phyloP scores from a whole-genome alignment of 495 filamentous ascomycete genomes.

The Hypoxylon fragiforme region DNA sequence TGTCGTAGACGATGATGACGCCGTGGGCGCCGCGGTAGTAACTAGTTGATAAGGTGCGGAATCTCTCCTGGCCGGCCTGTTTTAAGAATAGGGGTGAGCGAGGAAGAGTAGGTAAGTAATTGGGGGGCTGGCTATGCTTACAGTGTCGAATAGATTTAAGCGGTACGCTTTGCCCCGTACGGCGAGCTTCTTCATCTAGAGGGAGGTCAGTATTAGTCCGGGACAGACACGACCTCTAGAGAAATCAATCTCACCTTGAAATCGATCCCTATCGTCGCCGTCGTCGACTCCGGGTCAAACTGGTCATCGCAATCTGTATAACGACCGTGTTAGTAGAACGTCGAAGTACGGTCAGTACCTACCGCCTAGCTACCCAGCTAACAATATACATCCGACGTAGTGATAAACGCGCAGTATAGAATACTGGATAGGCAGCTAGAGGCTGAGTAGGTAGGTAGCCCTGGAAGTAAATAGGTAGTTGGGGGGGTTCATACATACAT shows the following conservation, averaged over 20 bases:
- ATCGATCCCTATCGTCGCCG: slow-evolving; percentile 64
- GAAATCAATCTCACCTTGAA: slow-evolving; percentile 52
- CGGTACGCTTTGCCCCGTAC: slow-evolving; percentile 59
- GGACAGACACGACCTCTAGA: too few relatives aligned
- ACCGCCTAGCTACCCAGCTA: too few relatives aligned
- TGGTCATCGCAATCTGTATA: slow-evolving; percentile 60
- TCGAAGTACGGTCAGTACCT: too few relatives aligned
- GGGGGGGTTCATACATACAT: slow-evolving; percentile 51
- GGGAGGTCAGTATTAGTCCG: neutral
- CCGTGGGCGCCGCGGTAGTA: slow-evolving; percentile 65
- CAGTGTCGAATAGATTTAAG: slow-evolving; percentile 62
- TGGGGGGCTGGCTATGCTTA: too few relatives aligned
- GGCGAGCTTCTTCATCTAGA: slow-evolving; percentile 50
- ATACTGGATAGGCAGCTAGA: too few relatives aligned
- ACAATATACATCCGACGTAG: too few relatives aligned
- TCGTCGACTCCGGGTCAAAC: slow-evolving; percentile 60
- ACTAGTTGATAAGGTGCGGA: slow-evolving; percentile 61
- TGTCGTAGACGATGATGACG: slow-evolving; percentile 63
- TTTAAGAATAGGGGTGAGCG: neutral
- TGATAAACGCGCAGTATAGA: too few relatives aligned
- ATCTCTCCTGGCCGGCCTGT: slow-evolving; percentile 59
- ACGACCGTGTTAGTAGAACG: too few relatives aligned
- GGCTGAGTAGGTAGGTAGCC: too few relatives aligned
- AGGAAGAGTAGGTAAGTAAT: neutral
- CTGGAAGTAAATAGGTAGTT: too few relatives aligned